Evolutionary conservation across 2,329 filamentous ascomycete species (phyloP), one percentile per base, ranked within the genome.

Genomic region (Trichoderma aggressivum): DNA sequence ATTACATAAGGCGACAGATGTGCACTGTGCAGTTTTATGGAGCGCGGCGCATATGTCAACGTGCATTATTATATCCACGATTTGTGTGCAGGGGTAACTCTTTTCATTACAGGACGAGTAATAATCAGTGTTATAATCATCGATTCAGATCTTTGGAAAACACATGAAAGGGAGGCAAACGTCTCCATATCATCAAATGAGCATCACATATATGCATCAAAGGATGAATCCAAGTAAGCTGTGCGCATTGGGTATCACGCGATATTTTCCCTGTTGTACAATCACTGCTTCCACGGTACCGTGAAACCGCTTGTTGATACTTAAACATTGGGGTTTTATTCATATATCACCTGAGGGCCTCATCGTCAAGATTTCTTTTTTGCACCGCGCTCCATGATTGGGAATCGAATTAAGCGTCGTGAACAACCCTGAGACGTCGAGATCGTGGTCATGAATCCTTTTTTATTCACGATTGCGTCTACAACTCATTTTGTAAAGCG

Each of bases 401-500:
- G 53, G 71, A 72, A 70, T 72, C 71, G 53, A 72, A 70, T 70
- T 70, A 72, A 70, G 65, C 68, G 70, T 62, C 71, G 18, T 66
- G 39, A 61, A 70, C 59, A 70, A 12, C 47, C 63, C 59, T 58
- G 67, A 72, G 71, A 71, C 69, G 56, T 71, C 56, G 53, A 71
- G 70, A 73, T 78, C 81, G 77, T 79, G 78, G 78, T 82, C 82
- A 79, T 82, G 78, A 82, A 81, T 80, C 77, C 79, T 72, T 79
- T 79, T 81, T 79, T 79, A 79, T 82, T 82, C 77, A 79, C 77
- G 80, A 82, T 81, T 84, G 82, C 80, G 80, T 82, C 80, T 83
- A 83, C 82, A 80, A 79, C 80, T 80, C 81, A 79, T 80, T 80
- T 71, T 80, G 78, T 77, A 81, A 80, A 79, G 77, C 77, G 80